A percentile compares a stretch with the other conserved stretches of the same genome.
Conservation (phyloP, 371 early-diverging fungal species). For the Batkoa obscura region DNA sequence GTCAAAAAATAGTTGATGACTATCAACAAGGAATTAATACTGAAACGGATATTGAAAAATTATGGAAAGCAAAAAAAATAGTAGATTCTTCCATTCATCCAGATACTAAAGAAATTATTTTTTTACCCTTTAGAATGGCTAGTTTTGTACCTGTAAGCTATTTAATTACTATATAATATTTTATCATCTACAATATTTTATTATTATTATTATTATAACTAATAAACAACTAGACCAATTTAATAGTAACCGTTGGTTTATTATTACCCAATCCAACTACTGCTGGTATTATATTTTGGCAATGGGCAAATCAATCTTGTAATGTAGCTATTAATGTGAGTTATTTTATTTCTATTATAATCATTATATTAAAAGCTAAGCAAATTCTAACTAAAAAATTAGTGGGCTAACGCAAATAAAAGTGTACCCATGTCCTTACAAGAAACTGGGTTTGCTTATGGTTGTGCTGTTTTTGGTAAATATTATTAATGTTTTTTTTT, state of each 20-base stretch:
- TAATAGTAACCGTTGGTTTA: slow-evolving; percentile 63
- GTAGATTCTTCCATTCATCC: slow-evolving; percentile 64
- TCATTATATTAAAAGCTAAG: too few species aligned
- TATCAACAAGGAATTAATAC: slow-evolving; percentile 23
- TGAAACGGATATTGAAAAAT: slow-evolving; percentile 21
- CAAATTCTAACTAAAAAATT: too few species aligned
- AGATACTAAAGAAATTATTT: slow-evolving; percentile 57
- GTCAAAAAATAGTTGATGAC: slow-evolving; percentile 31
- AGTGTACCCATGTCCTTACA: slow-evolving; percentile 46
- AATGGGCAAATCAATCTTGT: slow-evolving; percentile 65
- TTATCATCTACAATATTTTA: too few species aligned
- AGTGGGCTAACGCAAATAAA: slow-evolving; percentile 64
- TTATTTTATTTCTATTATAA: neutral
- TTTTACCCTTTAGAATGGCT: slow-evolving; percentile 73
- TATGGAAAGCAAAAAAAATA: slow-evolving; percentile 56
- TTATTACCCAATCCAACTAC: slow-evolving; percentile 57
- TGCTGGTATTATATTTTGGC: slow-evolving; percentile 53
- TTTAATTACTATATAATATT: too few species aligned
- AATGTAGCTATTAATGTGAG: slow-evolving; percentile 58
- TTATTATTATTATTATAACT: neutral
- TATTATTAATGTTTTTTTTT: neutral
- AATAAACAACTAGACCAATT: slow-evolving; percentile 25
- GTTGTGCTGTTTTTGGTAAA: neutral
- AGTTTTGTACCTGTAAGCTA: slow-evolving; percentile 43
- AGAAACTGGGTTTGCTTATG: slow-evolving; percentile 40